Evolutionary conservation across 2,329 filamentous ascomycete genomes (phyloP), one percentile per base, ranked within the genome.

Genomic region (Pseudogymnoascus sp.): DNA sequence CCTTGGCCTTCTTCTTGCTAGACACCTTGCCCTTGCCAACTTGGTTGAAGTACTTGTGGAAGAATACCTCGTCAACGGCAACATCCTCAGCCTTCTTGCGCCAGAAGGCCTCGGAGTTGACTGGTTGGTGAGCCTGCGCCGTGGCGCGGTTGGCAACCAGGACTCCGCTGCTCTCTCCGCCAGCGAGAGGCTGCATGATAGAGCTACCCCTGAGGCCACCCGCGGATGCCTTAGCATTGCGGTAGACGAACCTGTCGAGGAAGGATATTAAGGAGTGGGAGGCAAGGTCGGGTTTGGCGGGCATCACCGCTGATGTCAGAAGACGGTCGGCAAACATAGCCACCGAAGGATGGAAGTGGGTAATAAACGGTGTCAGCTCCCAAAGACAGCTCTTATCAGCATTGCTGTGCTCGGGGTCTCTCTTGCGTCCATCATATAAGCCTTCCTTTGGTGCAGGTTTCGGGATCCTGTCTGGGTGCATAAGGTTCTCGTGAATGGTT

Each of bases 181-280:
- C 85, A 60, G 84, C 82, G 70, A 97, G 84, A 39, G 95, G 94
- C 75, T 99, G 94, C 94, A 99, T 99, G 75, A 99, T 96, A 25
- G 92, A 97, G 28, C 84, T 82, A 59, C 95, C 95, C 66, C 90
- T 89, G 30, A 84, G 80, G 33, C 79, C 75, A 60, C 84, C 80
- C 19, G 75, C 73, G 14, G 82, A 83, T 3, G 86, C 79, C 80
- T 96, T 96, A 65, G 93, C 87, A 69, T 94, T 96, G 68, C 91
- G 88, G 81, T 97, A 99, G n/a, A 96, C 91, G 75, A 99, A 99
- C 69, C 95, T 92, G 76, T 99, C 94, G 63, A 99, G 81, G 81
- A 99, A 99, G 74, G 95, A 89, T 71, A 94, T 94, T 58, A 99
- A 83, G 1, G 91, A 94, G 74, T 97, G 93, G 63, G 91, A 87